Conservation (phyloP, 441 rosid genomes). For the Jatropha multifida region DNA sequence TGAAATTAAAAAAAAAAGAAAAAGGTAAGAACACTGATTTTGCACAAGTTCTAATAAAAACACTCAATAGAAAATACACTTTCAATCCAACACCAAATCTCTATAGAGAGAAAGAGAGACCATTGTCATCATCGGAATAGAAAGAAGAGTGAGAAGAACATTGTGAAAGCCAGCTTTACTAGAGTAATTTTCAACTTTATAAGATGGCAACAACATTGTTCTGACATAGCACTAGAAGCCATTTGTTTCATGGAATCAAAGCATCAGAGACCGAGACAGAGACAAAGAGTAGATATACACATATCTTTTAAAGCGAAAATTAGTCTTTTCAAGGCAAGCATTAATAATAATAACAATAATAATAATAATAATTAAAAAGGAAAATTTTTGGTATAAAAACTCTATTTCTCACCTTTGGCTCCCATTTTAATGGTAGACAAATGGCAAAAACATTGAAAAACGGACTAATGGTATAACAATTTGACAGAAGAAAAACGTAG, state of each 20-base stretch:
- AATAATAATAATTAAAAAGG: too few relatives aligned
- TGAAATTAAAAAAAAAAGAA: neutral
- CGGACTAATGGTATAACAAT: too few relatives aligned
- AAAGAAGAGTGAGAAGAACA: conserved; percentile 53
- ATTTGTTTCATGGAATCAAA: neutral
- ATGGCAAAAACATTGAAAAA: too few relatives aligned
- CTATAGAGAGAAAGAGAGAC: conserved; percentile 11
- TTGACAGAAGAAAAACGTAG: too few relatives aligned
- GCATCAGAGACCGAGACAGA: neutral
- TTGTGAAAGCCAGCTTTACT: conserved; percentile 36
- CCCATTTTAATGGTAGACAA: too few relatives aligned
- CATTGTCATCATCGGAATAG: conserved; percentile 41
- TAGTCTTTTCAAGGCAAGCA: too few relatives aligned
- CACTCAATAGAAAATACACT: neutral
- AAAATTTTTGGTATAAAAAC: too few relatives aligned
- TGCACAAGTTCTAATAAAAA: neutral
- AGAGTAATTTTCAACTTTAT: conserved; percentile 29
- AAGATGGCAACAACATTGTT: neutral
- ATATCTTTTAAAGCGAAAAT: too few relatives aligned
- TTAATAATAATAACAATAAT: too few relatives aligned
- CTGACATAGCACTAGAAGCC: conserved; percentile 21
- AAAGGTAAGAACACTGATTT: neutral
- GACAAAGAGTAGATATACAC: too few relatives aligned
- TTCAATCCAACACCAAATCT: neutral
- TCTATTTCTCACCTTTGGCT: too few relatives aligned